Evolutionary conservation across 1,284 basidiomycete genomes (phyloP), one percentile per base, ranked within the genome.

Genomic region (Calocybe gambosa): DNA sequence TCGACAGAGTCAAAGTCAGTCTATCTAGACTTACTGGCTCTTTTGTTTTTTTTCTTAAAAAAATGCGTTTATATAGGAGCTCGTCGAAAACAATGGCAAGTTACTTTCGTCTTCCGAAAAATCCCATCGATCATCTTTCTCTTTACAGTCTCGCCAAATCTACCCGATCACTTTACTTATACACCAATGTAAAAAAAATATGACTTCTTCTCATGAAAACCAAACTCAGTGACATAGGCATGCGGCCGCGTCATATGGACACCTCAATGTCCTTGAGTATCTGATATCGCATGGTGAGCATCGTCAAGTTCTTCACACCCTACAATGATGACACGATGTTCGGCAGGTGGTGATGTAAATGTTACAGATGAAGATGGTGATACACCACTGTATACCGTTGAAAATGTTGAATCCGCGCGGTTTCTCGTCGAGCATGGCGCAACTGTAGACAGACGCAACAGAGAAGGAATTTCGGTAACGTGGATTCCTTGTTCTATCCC

Each of bases 181-280:
- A 93, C 93, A 0, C 90, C 93, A 9, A 88, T 96, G 82, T 84
- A 58, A 48, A 75, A 13, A 16, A 16, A 8, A 15, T 8, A 15
- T 8, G 13, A 34, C 2, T 16, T 16, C 15, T 16, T 34, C 4
- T 16, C 31, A 34, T 16, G 5, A 34, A 34, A 34, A 34, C 13
- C 13, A 34, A 5, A n/a, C 31, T 34, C 7, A 34, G 31, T 16
- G 6, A 34, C 7, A 5, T 58, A 87, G 85, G 82, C 93, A 96
- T 66, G 93, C 93, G n/a, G 92, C 93, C 5, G 92, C 91, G 0
- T 95, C 92, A 0, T 96, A 94, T 63, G 88, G 80, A 8, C 92
- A 93, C 43, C 59, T 86, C 13, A 67, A 85, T 33, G 66, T 94
- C 37, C 71, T 96, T 18, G 75, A 80, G 21, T 94, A 90, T 68